Base-by-base conservation (phyloP, 2,329 filamentous ascomycete species). In the Sporothrix protearum region DNA sequence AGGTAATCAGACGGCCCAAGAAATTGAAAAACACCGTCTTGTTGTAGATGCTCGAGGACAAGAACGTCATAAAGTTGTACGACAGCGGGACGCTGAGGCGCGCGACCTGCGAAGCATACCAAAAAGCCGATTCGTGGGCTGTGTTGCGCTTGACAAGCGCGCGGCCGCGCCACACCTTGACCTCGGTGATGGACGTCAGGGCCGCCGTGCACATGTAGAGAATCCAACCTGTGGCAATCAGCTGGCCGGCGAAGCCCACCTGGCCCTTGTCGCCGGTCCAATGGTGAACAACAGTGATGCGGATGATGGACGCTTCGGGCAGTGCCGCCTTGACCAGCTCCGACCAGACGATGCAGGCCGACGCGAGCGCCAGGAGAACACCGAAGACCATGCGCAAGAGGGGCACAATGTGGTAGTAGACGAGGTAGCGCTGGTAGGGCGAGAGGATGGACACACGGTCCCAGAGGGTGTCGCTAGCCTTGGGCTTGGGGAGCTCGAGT, bases 151-250 rank as follows among this genome's bases (percentile, higher is more conserved):
- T 89, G 63, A 98, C 95, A 6, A 99, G 85, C 0, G 96, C 95
- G 45, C 96, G 89, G 66, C 96, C 96, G 71, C 96, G 92, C 96
- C 96, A 99, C n/a, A 97, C 94, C 78, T 96, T 96, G 76, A 97
- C 93, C 78, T 97, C 93, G 16, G 91, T 93, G 77, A 99, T 90
- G 8, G 94, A 94, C 71, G 89, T 92, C 68, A 98, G 87, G 5
- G 96, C 93, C 63, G 94, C 94, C 16, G 92, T 86, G 79, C 92
- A 97, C 96, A 99, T 99, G 83, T 99, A 99, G 71, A 94, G 85
- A 73, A 99, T 90, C 96, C 96, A 99, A 16, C 89, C 83, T 1
- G 93, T 90, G 0, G 95, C 92, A 66, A 95, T 91, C 59, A 94
- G 80, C 79, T 99, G 96, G 4, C 94, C 93, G 1, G 90, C 91